These are phyloP conservation scores for Panicum virgatum DNA, from an alignment of 202 grass and related monocot species.

Conservation along the genomic window DNA sequence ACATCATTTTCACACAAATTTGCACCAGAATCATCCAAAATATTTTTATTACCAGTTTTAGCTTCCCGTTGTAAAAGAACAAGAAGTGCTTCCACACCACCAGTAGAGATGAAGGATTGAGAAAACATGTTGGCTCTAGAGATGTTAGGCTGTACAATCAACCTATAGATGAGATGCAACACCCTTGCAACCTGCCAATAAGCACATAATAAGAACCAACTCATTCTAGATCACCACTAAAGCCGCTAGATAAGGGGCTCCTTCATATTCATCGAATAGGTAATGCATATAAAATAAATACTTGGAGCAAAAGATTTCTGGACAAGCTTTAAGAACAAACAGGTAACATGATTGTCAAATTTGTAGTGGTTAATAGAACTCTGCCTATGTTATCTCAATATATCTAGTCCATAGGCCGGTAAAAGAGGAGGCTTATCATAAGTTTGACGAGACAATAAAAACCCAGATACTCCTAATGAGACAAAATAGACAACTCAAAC, in stretches of 20 bases:
- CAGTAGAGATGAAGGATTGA: slow-evolving; percentile 82
- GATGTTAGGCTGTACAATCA: slow-evolving; percentile 90
- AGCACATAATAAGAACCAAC: slow-evolving; percentile 24
- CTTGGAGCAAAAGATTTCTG: neutral
- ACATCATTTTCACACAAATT: slow-evolving; percentile 40
- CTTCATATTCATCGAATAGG: too few species aligned
- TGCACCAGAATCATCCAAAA: slow-evolving; percentile 57
- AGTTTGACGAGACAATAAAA: neutral
- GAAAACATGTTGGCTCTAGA: slow-evolving; percentile 87
- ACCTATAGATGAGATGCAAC: slow-evolving; percentile 92
- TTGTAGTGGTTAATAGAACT: neutral
- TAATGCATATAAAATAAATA: neutral
- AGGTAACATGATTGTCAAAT: neutral
- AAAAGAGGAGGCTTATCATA: neutral
- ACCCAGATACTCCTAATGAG: neutral
- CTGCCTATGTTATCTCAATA: neutral
- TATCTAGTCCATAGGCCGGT: neutral
- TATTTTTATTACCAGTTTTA: slow-evolving; percentile 72
- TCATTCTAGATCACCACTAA: slow-evolving; percentile 15
- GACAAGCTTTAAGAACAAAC: slow-evolving; percentile 18
- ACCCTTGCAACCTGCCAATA: slow-evolving; percentile 92
- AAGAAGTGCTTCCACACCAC: slow-evolving; percentile 89
- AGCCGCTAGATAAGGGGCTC: slow-evolving; percentile 11
- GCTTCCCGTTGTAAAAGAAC: slow-evolving; percentile 89
- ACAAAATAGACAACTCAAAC: neutral